Percentiles rank a stretch among this genome's conserved stretches.
phyloP scores from a whole-genome alignment of 306 rosid species.

The Clitoria ternatea region DNA sequence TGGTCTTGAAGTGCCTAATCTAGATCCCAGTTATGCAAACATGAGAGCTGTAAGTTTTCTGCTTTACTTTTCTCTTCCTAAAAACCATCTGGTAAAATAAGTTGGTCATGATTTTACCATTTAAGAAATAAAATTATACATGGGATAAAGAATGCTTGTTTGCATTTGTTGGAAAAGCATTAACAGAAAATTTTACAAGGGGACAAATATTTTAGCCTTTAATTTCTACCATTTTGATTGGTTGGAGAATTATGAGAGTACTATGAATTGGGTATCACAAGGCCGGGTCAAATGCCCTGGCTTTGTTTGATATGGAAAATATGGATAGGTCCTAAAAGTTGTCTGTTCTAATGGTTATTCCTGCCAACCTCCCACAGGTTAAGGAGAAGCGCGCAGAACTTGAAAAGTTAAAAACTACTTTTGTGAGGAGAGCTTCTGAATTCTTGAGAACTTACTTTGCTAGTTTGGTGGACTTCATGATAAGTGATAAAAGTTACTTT shows the following conservation, averaged over 20 bases:
- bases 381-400: conserved; percentile 93
- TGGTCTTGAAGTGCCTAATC: conserved; percentile 70
- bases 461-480: conserved; percentile 97
- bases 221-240: conserved; percentile 15
- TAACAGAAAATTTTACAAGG: background rate
- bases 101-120: background rate
- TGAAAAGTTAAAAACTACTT: conserved; percentile 84
- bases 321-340: background rate
- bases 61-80: conserved; percentile 13
- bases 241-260: conserved; percentile 1
- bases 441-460: conserved; percentile 92
- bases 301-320: background rate
- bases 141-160: background rate
- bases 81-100: background rate
- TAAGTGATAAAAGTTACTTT: conserved; percentile 94
- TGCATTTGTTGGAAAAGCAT: background rate
- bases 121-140: conserved; percentile 1
- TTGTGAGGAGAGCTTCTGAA: conserved; percentile 97
- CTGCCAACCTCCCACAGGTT: conserved; percentile 51
- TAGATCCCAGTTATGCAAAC: conserved; percentile 76
- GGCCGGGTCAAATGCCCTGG: background rate
- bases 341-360: conserved; percentile 26
- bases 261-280: conserved; percentile 3
- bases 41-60: conserved; percentile 79
- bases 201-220: background rate